These are phyloP conservation scores for Aspergillus sp. DNA, from an alignment of 2,329 filamentous ascomycete genomes.

Conservation along the genomic window DNA sequence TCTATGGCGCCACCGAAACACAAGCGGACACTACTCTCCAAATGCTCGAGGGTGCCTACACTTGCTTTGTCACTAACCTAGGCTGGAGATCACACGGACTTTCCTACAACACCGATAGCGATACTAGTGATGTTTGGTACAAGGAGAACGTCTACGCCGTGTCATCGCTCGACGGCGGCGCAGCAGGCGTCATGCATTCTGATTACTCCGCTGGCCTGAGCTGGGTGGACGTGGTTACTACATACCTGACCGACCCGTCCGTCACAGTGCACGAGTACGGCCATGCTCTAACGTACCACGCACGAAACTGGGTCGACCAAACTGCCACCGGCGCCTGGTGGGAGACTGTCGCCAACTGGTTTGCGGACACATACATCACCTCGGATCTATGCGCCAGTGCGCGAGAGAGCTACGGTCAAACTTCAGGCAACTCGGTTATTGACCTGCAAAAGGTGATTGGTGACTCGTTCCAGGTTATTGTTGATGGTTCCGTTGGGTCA, in stretches of 20 bases:
- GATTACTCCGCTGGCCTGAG: constrained; percentile 8
- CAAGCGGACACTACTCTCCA: neutral
- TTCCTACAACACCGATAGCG: constrained; percentile 6
- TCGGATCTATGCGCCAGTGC: constrained; percentile 12
- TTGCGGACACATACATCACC: constrained; percentile 18
- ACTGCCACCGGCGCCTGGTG: constrained; percentile 16
- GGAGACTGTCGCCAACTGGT: constrained; percentile 18
- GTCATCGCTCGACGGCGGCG: constrained; percentile 1
- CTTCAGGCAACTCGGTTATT: constrained; percentile 1
- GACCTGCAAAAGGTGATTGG: constrained; percentile 19
- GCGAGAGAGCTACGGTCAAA: constrained; percentile 4
- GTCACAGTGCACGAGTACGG: constrained; percentile 20
- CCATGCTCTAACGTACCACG: constrained; percentile 18
- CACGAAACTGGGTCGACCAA: constrained; percentile 18
- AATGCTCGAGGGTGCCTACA: constrained; percentile 19
- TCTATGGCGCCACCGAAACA: constrained; percentile 10
- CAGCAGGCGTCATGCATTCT: constrained; percentile 13
- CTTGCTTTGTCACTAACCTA: constrained; percentile 16
- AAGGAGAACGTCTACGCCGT: constrained; percentile 20
- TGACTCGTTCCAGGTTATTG: constrained; percentile 19
- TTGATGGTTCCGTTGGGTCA: constrained; percentile 5
- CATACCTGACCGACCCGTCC: constrained; percentile 3
- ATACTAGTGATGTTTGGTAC: constrained; percentile 6
- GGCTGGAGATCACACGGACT: constrained; percentile 12
- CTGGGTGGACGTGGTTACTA: constrained; percentile 12